phyloP scores from a whole-genome alignment of 2,329 filamentous ascomycete species.

The Epichloe gansuensis region DNA sequence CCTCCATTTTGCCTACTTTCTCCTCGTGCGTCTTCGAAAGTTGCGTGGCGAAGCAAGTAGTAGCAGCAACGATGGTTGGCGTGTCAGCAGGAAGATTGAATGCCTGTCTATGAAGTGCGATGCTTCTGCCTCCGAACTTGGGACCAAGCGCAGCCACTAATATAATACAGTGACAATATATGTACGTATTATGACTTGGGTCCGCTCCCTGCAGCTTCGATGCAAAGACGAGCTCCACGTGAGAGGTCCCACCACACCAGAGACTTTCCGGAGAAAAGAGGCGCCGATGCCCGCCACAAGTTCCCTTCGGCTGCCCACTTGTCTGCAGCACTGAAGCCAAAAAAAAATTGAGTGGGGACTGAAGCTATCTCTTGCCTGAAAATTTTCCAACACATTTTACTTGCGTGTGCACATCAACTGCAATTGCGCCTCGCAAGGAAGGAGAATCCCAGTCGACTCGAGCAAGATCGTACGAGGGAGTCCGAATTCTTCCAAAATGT shows the following conservation, averaged over 20 bases:
- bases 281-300: slow-evolving; percentile 12
- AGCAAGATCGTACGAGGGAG: slow-evolving; percentile 21
- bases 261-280: slow-evolving; percentile 14
- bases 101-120: neutral
- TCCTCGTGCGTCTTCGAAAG: neutral
- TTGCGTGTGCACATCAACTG: slow-evolving; percentile 23
- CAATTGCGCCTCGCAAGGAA: slow-evolving; percentile 27
- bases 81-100: neutral
- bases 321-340: slow-evolving; percentile 18
- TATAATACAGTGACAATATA: neutral
- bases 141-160: neutral
- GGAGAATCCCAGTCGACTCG: slow-evolving; percentile 19
- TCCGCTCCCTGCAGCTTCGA: neutral
- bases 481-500: slow-evolving; percentile 44
- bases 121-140: neutral
- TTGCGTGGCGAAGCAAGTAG: neutral
- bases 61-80: neutral
- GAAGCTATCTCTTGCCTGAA: slow-evolving; percentile 25
- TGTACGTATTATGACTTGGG: neutral
- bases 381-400: slow-evolving; percentile 29
- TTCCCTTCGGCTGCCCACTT: slow-evolving; percentile 12
- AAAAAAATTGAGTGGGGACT: slow-evolving; percentile 26
- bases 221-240: slow-evolving; percentile 8
- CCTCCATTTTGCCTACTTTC: slow-evolving; percentile 53
- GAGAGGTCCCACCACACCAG: slow-evolving; percentile 7